Conservation (phyloP, 2,329 filamentous ascomycete species). For the Fusarium abutilonis region DNA sequence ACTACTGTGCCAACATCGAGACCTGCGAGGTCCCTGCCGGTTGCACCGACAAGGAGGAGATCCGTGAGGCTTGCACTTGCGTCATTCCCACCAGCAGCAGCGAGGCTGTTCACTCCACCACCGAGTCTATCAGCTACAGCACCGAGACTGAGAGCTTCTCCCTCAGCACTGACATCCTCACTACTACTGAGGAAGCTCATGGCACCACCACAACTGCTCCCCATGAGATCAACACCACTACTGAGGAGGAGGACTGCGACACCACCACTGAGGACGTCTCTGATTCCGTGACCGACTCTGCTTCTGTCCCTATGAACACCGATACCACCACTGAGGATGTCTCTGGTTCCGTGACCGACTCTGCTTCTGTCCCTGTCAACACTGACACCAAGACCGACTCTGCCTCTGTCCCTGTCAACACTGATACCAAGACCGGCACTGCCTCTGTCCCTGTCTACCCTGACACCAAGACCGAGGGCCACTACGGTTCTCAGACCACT, state of each 20-base stretch:
- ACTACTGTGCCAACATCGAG: not conserved
- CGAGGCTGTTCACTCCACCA: slow-evolving; percentile 4
- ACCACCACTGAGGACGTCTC: slow-evolving; percentile 3
- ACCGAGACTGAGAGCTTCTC: slow-evolving; percentile 7
- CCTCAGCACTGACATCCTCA: not conserved
- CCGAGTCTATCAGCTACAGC: slow-evolving; percentile 5
- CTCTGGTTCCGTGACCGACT: not conserved
- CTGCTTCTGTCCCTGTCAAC: not conserved
- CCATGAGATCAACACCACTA: not conserved
- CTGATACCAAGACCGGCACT: not conserved
- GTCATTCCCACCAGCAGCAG: slow-evolving; percentile 6
- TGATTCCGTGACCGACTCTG: slow-evolving; percentile 7
- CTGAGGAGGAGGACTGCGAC: slow-evolving; percentile 12
- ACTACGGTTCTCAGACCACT: slow-evolving; percentile 17
- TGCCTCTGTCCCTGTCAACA: not conserved
- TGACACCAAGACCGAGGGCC: not conserved
- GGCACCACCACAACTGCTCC: slow-evolving; percentile 14
- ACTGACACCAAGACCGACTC: not conserved
- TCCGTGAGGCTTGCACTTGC: not conserved
- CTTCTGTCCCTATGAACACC: not conserved
- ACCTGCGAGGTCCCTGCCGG: accelerated
- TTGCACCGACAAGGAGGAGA: not conserved
- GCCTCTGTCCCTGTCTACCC: not conserved
- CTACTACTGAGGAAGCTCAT: slow-evolving; percentile 2
- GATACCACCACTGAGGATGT: not conserved